These are phyloP conservation scores for Hibiscus mutabilis DNA, from an alignment of 345 rosid species.

Conservation along the genomic window DNA sequence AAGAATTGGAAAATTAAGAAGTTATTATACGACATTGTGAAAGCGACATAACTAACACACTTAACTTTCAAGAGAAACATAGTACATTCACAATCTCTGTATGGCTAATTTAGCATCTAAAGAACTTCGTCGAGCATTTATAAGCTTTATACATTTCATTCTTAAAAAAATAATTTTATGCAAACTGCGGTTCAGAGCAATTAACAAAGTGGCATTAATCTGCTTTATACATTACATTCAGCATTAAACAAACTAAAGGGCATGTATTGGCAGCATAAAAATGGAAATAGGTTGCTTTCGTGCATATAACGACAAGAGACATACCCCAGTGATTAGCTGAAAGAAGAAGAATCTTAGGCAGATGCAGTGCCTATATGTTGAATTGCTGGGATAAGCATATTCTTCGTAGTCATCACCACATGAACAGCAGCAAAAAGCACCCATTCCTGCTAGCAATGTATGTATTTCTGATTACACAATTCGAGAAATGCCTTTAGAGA, in stretches of 20 bases:
- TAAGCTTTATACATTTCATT: background rate
- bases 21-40: background rate
- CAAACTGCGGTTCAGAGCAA: conserved; percentile 2
- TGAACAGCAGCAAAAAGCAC: conserved; percentile 53
- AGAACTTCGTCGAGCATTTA: background rate
- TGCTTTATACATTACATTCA: background rate
- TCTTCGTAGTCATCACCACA: conserved; percentile 53
- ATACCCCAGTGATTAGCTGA: conserved; percentile 50
- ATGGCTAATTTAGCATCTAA: conserved; percentile 4
- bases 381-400: conserved; percentile 34
- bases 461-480: background rate
- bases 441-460: conserved; percentile 27
- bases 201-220: background rate
- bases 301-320: conserved; percentile 6
- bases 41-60: background rate
- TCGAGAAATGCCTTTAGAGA: background rate
- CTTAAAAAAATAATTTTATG: background rate
- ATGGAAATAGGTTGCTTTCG: background rate
- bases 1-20: conserved; percentile 9
- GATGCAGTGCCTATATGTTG: conserved; percentile 43
- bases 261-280: background rate
- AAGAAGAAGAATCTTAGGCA: conserved; percentile 44
- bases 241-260: background rate
- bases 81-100: background rate
- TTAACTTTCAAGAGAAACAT: background rate